phyloP scores from a whole-genome alignment of 2,329 filamentous ascomycete genomes.

The Aspergillus spinulosporus region DNA sequence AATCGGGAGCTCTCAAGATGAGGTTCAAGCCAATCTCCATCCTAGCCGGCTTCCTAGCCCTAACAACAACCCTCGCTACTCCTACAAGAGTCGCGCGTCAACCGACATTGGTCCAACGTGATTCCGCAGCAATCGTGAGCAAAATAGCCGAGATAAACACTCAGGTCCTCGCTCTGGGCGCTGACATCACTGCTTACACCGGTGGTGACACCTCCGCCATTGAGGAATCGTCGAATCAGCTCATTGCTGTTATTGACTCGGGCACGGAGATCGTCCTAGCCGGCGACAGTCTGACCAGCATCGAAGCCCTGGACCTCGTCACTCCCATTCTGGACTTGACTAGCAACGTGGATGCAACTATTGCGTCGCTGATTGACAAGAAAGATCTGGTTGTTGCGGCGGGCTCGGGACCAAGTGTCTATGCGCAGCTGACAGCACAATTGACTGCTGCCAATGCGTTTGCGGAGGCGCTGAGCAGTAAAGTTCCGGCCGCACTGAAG shows the following conservation, averaged over 20 bases:
- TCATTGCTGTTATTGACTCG: conserved; percentile 17
- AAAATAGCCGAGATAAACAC: conserved; percentile 14
- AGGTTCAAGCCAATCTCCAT: not conserved
- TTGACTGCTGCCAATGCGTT: conserved; percentile 2
- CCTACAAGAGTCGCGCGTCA: conserved; percentile 6
- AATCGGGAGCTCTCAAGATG: not conserved
- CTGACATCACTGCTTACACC: conserved; percentile 12
- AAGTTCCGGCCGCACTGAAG: conserved; percentile 12
- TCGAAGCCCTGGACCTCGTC: conserved; percentile 14
- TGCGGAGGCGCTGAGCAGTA: not conserved
- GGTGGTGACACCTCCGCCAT: conserved; percentile 15
- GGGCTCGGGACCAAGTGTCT: conserved; percentile 7
- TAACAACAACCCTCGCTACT: conserved; percentile 11
- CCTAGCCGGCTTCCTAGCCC: not conserved
- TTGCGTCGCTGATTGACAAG: conserved; percentile 15
- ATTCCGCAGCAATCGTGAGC: conserved; percentile 14
- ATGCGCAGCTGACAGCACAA: conserved; percentile 1
- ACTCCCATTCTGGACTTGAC: conserved; percentile 14
- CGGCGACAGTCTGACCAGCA: conserved; percentile 3
- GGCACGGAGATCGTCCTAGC: conserved; percentile 14
- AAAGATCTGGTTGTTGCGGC: conserved; percentile 16
- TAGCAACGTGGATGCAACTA: conserved; percentile 6
- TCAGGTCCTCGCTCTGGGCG: conserved; percentile 15
- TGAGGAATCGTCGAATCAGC: conserved; percentile 12
- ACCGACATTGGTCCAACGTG: conserved; percentile 7